Evolutionary conservation across 2,329 filamentous ascomycete species (phyloP).

Genomic region (Aspergillus viridinutans): DNA sequence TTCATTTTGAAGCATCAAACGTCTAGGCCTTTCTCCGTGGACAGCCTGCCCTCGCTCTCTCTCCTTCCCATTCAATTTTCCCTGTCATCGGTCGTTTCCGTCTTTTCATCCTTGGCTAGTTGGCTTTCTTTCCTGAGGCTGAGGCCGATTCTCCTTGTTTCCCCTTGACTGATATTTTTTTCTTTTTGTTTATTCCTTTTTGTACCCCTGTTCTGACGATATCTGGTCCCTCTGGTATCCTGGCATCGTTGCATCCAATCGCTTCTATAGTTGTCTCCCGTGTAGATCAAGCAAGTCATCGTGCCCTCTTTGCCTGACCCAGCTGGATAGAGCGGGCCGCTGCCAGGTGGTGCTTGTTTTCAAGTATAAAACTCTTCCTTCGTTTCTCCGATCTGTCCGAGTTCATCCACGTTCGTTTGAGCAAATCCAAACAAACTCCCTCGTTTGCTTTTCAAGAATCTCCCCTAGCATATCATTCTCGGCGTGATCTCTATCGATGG

Average conservation of each 20-base stretch:
- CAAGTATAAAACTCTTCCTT: slow-evolving; percentile 5
- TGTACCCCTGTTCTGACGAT: not conserved
- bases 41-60: not conserved
- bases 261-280: not conserved
- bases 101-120: not conserved
- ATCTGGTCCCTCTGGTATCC: not conserved
- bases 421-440: not conserved
- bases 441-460: slow-evolving; percentile 1
- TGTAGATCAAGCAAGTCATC: not conserved
- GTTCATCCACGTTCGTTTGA: not conserved
- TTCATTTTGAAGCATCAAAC: not conserved
- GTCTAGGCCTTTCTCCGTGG: not conserved
- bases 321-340: not conserved
- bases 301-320: not conserved
- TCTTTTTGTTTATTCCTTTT: not conserved
- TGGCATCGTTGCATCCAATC: not conserved
- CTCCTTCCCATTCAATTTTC: not conserved
- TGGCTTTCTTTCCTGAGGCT: not conserved
- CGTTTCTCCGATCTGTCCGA: not conserved
- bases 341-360: not conserved
- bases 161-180: not conserved
- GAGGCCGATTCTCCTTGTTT: not conserved
- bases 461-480: slow-evolving; percentile 1
- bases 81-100: not conserved
- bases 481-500: slow-evolving; percentile 21